phyloP scores from a whole-genome alignment of 2,329 filamentous ascomycete species.

The Trichophyton benhamiae region DNA sequence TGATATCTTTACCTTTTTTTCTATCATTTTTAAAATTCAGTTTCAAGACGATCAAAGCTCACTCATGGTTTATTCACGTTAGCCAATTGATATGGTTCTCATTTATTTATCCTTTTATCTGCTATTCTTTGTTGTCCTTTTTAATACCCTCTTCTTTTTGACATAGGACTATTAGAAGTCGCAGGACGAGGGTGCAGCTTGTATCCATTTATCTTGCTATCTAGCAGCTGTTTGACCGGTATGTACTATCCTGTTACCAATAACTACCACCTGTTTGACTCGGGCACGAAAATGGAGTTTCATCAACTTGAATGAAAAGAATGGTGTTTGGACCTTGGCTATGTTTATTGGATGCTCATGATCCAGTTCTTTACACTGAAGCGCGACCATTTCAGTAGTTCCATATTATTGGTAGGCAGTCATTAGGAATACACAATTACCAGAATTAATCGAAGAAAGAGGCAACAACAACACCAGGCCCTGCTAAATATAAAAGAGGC shows the following conservation, averaged over 20 bases:
- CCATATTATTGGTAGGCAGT: not conserved
- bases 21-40: not conserved
- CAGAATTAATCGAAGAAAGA: not conserved
- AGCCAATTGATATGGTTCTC: not conserved
- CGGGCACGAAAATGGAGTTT: not conserved
- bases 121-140: not conserved
- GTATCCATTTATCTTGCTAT: not conserved
- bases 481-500: not conserved
- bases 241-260: not conserved
- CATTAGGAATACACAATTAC: not conserved
- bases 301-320: not conserved
- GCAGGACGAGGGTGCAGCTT: not conserved
- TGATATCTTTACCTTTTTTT: not conserved
- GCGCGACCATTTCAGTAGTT: not conserved
- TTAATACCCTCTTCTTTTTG: slow-evolving; percentile 1
- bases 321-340: not conserved
- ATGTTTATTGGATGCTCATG: not conserved
- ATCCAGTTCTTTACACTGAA: not conserved
- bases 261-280: not conserved
- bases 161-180: not conserved
- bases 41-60: not conserved
- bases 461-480: not conserved
- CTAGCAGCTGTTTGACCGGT: not conserved
- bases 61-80: not conserved
- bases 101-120: not conserved